Percentiles rank a stretch among this genome's conserved stretches.
These are phyloP conservation scores for Sugiyamaella smithiae DNA, from an alignment of 805 yeast species.

Conservation along the genomic window DNA sequence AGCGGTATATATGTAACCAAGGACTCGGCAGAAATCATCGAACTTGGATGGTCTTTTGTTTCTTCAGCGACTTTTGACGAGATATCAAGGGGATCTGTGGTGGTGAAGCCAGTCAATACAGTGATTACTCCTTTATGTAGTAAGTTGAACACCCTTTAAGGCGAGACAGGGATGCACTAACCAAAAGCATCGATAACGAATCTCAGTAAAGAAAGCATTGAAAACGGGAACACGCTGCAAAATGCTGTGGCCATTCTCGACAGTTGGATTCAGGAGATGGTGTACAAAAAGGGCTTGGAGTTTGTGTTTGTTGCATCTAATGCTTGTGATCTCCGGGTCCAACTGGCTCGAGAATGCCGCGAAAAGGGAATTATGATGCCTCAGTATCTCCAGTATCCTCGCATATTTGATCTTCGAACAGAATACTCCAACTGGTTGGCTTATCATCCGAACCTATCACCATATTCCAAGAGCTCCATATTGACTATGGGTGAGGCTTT, in stretches of 20 bases:
- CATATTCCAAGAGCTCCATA: conserved; percentile 30
- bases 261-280: conserved; percentile 39
- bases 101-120: conserved; percentile 61
- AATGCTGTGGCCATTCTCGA: conserved; percentile 62
- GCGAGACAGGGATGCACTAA: too few species aligned
- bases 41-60: conserved; percentile 63
- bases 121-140: conserved; percentile 53
- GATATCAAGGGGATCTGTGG: conserved; percentile 42
- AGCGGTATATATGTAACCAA: conserved; percentile 54
- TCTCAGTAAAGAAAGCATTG: conserved; percentile 60
- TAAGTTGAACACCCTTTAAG: too few species aligned
- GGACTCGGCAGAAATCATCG: conserved; percentile 67
- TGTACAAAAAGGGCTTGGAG: conserved; percentile 43
- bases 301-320: conserved; percentile 66
- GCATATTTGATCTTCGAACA: conserved; percentile 68
- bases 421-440: conserved; percentile 74
- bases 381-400: conserved; percentile 68
- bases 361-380: conserved; percentile 74
- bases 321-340: conserved; percentile 71
- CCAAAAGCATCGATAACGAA: conserved; percentile 42
- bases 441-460: conserved; percentile 52
- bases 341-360: conserved; percentile 74
- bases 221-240: conserved; percentile 55
- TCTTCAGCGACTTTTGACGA: conserved; percentile 51
- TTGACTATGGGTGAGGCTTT: conserved; percentile 47